phyloP scores from a whole-genome alignment of 73 alveolate species.

The Paraurostyla sp. region DNA sequence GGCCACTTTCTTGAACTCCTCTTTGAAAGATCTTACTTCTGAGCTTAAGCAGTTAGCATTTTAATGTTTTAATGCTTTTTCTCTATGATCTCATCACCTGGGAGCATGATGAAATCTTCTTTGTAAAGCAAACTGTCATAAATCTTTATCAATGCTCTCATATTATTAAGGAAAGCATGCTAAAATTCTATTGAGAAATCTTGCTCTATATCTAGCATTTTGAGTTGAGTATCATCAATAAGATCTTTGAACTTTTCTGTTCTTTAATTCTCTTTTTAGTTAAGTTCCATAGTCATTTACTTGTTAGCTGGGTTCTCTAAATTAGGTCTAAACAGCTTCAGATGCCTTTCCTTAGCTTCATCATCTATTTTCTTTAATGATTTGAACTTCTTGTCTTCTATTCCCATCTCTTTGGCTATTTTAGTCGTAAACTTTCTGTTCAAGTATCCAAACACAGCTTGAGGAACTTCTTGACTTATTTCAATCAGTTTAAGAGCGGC shows the following conservation, averaged over 20 bases:
- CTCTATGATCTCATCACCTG: constrained; percentile 80
- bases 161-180: constrained; percentile 61
- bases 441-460: constrained; percentile 53
- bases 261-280: constrained; percentile 68
- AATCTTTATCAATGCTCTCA: constrained; percentile 67
- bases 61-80: constrained; percentile 74
- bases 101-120: constrained; percentile 75
- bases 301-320: constrained; percentile 79
- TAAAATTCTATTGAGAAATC: constrained; percentile 61
- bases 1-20: constrained; percentile 71
- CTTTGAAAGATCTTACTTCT: constrained; percentile 56
- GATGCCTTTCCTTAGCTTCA: constrained; percentile 59
- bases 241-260: constrained; percentile 50
- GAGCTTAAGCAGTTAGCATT: constrained; percentile 67
- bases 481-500: constrained; percentile 73
- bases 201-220: constrained; percentile 59
- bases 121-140: constrained; percentile 66
- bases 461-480: constrained; percentile 52
- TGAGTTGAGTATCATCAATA: constrained; percentile 53
- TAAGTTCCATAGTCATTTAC: constrained; percentile 62
- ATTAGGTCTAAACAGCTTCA: constrained; percentile 76
- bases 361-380: constrained; percentile 49
- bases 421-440: not conserved
- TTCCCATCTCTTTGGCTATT: constrained; percentile 31
- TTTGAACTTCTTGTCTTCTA: constrained; percentile 52